Base-by-base conservation (phyloP, 106 monocot species). In the Platanthera guangdongensis region DNA sequence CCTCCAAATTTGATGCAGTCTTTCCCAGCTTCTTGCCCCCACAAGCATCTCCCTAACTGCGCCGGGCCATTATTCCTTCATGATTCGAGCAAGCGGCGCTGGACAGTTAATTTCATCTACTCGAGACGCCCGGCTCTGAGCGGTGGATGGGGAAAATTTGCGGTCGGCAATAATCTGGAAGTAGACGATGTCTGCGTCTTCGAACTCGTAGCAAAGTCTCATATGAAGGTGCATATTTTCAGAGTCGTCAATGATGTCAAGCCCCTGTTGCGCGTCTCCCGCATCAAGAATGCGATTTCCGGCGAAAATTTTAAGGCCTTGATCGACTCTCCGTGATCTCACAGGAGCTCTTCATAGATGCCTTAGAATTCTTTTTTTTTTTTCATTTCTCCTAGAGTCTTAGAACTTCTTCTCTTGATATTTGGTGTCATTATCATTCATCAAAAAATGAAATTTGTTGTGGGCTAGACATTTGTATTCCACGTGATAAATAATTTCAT, bases 171-270 rank as follows among this genome's bases (percentile, higher is more conserved):
- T 70, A 87, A 90, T 62, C 55, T 92, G 50, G 90, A 90, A 71
- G 77, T 52, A 9, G 59, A 70, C 75, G 92, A 92, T 77, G 83
- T 83, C 8, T 89, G 89, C 49, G 51, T 87, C 32, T 89, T 89
- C 50, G 92, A 92, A 78, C 82, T 90, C 9, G 39, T 90, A 19
- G 65, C 78, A 30, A 59, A 49, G 14, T 54, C 47, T 12, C 22
- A 85, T n/a, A 9, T 92, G 46, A 83, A 77, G 25, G 85, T 92
- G 49, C 92, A 90, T 47, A 84, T 90, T 32, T 87, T 81, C 76
- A 81, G 92, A 74, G 92, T 84, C 25, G 80, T 92, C 51, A 78
- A 87, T 0, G 84, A 87, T 67, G 70, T 86, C 69, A 79, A 74
- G 5, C 87, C 89, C 3, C 74, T 86, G 63, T 71, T 82, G 46